A percentile compares a stretch with the other conserved stretches of the same genome.
Conservation (phyloP, 202 grass and related monocot species). For the Carex arenaria region DNA sequence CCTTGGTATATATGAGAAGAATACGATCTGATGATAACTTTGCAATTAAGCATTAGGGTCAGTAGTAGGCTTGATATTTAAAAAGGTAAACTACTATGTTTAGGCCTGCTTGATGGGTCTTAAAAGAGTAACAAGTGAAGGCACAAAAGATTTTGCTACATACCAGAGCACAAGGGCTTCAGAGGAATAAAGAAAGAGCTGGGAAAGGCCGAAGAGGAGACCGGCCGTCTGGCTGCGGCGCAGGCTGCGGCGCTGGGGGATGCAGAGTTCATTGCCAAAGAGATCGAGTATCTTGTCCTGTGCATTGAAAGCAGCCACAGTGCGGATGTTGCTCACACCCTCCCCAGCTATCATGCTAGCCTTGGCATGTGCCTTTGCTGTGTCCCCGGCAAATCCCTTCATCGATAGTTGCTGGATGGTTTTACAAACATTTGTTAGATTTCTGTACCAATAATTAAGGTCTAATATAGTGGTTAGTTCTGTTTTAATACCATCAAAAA, state of each 20-base stretch:
- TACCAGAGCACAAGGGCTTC: slow-evolving; percentile 93
- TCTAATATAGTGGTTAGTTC: neutral
- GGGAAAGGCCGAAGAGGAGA: slow-evolving; percentile 80
- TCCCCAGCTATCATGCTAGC: slow-evolving; percentile 98
- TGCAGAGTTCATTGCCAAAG: slow-evolving; percentile 71
- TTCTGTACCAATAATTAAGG: neutral
- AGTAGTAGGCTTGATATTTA: neutral
- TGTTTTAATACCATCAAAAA: neutral
- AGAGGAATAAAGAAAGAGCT: slow-evolving; percentile 80
- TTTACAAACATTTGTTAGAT: neutral
- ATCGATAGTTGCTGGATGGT: slow-evolving; percentile 82
- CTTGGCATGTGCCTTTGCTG: slow-evolving; percentile 93
- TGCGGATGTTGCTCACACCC: slow-evolving; percentile 93
- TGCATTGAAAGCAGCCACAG: slow-evolving; percentile 95
- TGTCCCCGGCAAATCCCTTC: slow-evolving; percentile 97
- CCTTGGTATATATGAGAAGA: neutral
- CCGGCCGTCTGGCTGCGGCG: slow-evolving; percentile 89
- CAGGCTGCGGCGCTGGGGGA: slow-evolving; percentile 78
- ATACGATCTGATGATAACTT: neutral
- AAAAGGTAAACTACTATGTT: neutral
- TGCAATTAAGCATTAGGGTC: neutral
- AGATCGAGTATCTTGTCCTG: slow-evolving; percentile 82
- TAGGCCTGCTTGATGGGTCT: neutral
- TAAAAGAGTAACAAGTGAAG: neutral
- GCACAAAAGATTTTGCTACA: neutral